These are phyloP conservation scores for Alloteropsis semialata DNA, from an alignment of 176 grass and related monocot genomes.

Conservation along the genomic window DNA sequence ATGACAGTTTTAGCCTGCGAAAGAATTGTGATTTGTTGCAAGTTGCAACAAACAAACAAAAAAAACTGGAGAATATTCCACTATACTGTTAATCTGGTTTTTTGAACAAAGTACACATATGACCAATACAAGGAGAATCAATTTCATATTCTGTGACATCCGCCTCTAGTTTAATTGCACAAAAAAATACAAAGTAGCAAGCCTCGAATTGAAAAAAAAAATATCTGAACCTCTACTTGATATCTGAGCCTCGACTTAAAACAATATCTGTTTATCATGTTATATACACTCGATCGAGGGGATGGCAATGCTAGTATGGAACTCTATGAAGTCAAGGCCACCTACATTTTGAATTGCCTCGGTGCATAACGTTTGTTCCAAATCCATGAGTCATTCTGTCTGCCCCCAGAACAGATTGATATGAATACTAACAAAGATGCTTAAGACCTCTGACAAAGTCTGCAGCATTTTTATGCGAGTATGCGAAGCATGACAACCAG, in stretches of 20 bases:
- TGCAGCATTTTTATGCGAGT: not conserved
- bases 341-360: not conserved
- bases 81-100: not conserved
- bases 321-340: not conserved
- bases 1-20: constrained; percentile 15
- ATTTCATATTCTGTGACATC: not conserved
- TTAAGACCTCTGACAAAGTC: not conserved
- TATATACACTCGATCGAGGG: not conserved
- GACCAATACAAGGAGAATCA: not conserved
- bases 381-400: not conserved
- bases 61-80: not conserved
- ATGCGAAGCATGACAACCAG: not conserved
- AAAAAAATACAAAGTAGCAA: not conserved
- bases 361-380: not conserved
- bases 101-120: not conserved
- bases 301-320: not conserved
- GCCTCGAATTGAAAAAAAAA: no score
- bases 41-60: constrained; percentile 1
- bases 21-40: constrained; percentile 12
- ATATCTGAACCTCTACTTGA: no score
- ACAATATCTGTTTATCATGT: not conserved
- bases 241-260: no score
- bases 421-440: not conserved
- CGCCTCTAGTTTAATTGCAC: not conserved
- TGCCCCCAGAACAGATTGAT: not conserved